Evolutionary conservation across 805 yeast genomes (phyloP), one percentile per base, ranked within the genome.

Genomic region (Blastobotrys muscicola): DNA sequence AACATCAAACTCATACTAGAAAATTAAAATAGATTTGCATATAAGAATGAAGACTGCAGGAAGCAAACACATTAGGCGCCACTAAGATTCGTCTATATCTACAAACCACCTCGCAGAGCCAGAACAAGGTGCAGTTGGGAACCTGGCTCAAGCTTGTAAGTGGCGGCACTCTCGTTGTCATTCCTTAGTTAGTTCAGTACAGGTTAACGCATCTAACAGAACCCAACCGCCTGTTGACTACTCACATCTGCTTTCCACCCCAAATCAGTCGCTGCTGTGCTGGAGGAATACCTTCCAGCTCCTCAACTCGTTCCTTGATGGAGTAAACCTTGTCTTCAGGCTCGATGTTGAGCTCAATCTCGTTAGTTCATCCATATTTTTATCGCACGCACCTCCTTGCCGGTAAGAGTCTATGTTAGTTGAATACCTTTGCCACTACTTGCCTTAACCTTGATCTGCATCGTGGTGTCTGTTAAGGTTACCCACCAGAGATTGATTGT

Each of bases 261-360:
- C 75, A 86, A 55, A 90, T 81, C 51, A 90, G 76, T 53, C 95
- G 76, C 65, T 92, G 98, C 66, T 90, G 98, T 29, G 84, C 78
- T 8, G 97, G 97, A 2, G 97, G 96, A 44, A 90, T 90, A 1
- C 97, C 98, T 61, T 90, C 97, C 56, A 85, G 85, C 58, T 90
- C 96, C 62, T 92, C 97, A 68, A 90, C 77, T 59, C 82, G 75
- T 60, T 90, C 97, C 64, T 90, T 90, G 64, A 90, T 78, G 15
- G n/a, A n/a, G 62, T 74, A 47, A 53, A 75, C 79, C 59, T 71
- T 75, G 55, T 82, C 87, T 6, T 71, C 56, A 39, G 85, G 76
- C 52, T 82, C 89, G 33, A 83, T 76, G 52, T 82, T 86, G 48
- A 83, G 75, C 46, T 82, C 76, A 55, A 82, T 82, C 76, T 74